phyloP scores from a whole-genome alignment of 208 protist species.

The Leishmania braziliensis region DNA sequence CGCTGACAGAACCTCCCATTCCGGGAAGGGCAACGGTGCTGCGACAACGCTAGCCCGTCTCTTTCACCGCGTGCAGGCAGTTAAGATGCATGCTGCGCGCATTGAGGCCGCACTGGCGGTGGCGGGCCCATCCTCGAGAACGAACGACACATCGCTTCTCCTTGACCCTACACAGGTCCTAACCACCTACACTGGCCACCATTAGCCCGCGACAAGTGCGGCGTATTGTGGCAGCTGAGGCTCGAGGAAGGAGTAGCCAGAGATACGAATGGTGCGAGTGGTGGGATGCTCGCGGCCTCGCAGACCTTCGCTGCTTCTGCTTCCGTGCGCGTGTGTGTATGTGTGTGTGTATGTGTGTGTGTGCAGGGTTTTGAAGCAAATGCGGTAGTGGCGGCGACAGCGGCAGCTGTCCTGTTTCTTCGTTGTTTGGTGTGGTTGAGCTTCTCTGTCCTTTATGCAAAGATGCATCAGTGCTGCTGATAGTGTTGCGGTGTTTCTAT shows the following conservation, averaged over 20 bases:
- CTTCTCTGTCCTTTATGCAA: neutral
- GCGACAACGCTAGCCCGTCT: constrained; percentile 18
- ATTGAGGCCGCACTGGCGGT: constrained; percentile 15
- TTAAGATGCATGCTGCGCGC: constrained; percentile 25
- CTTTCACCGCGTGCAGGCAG: constrained; percentile 33
- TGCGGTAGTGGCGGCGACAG: neutral
- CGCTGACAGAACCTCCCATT: neutral
- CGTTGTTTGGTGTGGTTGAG: neutral
- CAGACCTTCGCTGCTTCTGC: neutral
- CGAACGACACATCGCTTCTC: neutral
- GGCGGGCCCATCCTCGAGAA: neutral
- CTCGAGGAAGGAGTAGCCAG: neutral
- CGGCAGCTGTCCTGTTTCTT: neutral
- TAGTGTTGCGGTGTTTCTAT: neutral
- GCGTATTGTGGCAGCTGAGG: neutral
- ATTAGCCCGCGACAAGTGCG: neutral
- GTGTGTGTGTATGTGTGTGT: neutral
- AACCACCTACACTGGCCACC: constrained; percentile 6
- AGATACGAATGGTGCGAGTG: neutral
- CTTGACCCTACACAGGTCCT: constrained; percentile 10
- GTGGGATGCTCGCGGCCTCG: neutral
- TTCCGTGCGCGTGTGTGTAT: neutral
- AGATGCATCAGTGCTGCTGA: neutral
- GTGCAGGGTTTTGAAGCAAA: neutral
- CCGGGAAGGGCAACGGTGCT: neutral